phyloP scores from a whole-genome alignment of 352 stramenopile species.

The Phytophthora uliginosa region DNA sequence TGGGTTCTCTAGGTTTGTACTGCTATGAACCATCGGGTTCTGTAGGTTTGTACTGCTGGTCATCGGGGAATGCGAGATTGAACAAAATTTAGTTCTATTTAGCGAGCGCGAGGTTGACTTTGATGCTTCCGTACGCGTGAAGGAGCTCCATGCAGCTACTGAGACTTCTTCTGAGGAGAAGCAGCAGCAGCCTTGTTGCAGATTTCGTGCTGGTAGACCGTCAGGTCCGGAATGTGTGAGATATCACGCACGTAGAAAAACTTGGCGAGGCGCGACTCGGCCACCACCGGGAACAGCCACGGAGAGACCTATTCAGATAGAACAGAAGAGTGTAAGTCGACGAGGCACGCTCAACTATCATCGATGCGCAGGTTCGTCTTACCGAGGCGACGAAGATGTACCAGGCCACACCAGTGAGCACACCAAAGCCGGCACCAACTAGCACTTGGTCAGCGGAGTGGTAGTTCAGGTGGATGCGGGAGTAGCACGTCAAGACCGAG shows the following conservation, averaged over 20 bases:
- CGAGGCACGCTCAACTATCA: neutral
- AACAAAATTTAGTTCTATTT: neutral
- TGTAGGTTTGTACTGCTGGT: neutral
- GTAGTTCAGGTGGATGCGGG: constrained; percentile 83
- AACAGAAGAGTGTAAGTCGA: constrained; percentile 1
- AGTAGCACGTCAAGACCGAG: constrained; percentile 71
- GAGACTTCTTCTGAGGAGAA: constrained; percentile 36
- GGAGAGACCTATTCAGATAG: constrained; percentile 44
- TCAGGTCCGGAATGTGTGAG: constrained; percentile 83
- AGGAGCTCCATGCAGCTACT: constrained; percentile 26
- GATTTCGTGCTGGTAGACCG: constrained; percentile 82
- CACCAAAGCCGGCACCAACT: constrained; percentile 62
- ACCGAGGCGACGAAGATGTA: constrained; percentile 51
- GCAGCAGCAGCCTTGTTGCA: constrained; percentile 36
- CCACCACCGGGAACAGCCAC: constrained; percentile 69
- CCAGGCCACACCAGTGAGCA: constrained; percentile 59
- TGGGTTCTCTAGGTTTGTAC: too few relatives aligned
- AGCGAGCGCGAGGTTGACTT: neutral
- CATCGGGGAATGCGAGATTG: neutral
- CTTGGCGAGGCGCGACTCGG: constrained; percentile 55
- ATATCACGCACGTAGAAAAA: constrained; percentile 82
- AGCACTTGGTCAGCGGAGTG: constrained; percentile 81
- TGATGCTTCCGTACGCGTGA: neutral
- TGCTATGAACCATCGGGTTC: too few relatives aligned
- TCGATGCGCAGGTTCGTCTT: neutral